Percentiles rank a stretch among this genome's conserved stretches.
phyloP scores from a whole-genome alignment of 257 asterid species.

The Solanum paucissectum region DNA sequence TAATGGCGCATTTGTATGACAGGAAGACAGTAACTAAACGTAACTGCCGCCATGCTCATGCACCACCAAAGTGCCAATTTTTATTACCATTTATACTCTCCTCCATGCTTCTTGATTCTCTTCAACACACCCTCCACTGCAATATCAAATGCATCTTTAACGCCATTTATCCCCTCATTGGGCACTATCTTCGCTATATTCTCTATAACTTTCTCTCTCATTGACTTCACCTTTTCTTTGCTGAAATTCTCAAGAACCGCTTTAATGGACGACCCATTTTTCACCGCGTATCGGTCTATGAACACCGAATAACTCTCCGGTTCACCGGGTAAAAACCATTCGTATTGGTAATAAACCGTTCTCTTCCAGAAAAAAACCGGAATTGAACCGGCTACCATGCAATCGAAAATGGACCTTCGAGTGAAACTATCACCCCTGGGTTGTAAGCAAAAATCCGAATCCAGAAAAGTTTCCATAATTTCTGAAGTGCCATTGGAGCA shows the following conservation, averaged over 20 bases:
- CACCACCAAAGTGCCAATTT: no score
- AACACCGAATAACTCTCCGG: slow-evolving; percentile 68
- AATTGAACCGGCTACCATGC: slow-evolving; percentile 88
- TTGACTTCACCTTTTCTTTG: slow-evolving; percentile 26
- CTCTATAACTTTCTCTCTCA: slow-evolving; percentile 63
- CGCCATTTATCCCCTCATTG: slow-evolving; percentile 38
- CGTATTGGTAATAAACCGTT: slow-evolving; percentile 62
- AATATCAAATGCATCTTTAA: slow-evolving; percentile 69
- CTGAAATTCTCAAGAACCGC: slow-evolving; percentile 30
- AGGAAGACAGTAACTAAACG: neutral
- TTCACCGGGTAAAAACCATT: slow-evolving; percentile 64
- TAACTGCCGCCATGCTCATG: neutral
- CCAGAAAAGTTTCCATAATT: slow-evolving; percentile 50
- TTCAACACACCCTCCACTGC: slow-evolving; percentile 62
- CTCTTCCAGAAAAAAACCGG: slow-evolving; percentile 88
- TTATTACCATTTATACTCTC: neutral
- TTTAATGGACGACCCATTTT: slow-evolving; percentile 44
- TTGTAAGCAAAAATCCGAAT: slow-evolving; percentile 73
- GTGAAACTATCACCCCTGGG: slow-evolving; percentile 85
- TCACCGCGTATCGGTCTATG: slow-evolving; percentile 51
- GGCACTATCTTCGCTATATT: slow-evolving; percentile 39
- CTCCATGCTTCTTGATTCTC: slow-evolving; percentile 31
- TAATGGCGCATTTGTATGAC: no score
- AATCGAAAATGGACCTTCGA: slow-evolving; percentile 70
- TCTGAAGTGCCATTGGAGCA: slow-evolving; percentile 59